Conservation (phyloP, 129 eudicot genomes). For the Centrapalus pauciflorus region DNA sequence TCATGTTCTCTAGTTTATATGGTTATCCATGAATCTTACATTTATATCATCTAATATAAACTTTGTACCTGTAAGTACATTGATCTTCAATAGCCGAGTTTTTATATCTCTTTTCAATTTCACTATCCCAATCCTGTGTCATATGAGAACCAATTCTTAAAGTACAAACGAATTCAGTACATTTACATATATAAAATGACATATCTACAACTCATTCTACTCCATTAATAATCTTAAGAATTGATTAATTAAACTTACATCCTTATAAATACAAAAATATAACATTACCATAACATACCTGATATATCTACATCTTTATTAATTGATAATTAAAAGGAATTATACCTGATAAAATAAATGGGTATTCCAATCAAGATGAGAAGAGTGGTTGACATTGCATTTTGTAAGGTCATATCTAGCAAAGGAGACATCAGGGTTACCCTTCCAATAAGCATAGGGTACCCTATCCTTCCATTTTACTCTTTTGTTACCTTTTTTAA, state of each 20-base stretch:
- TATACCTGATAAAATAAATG: slow-evolving; percentile 73
- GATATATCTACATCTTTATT: too few relatives aligned
- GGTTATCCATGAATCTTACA: too few relatives aligned
- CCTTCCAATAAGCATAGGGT: slow-evolving; percentile 93
- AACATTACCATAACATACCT: too few relatives aligned
- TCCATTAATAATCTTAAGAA: too few relatives aligned
- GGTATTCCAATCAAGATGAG: slow-evolving; percentile 58
- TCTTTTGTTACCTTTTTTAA: slow-evolving; percentile 78
- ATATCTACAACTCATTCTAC: too few relatives aligned
- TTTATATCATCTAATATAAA: too few relatives aligned
- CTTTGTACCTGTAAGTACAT: slow-evolving; percentile 68
- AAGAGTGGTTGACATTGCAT: slow-evolving; percentile 47
- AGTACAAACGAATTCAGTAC: too few relatives aligned
- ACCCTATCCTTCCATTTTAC: slow-evolving; percentile 78
- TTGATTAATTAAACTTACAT: too few relatives aligned
- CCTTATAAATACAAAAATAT: too few relatives aligned
- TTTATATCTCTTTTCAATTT: slow-evolving; percentile 50
- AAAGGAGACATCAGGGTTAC: slow-evolving; percentile 64
- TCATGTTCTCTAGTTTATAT: too few relatives aligned
- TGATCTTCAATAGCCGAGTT: slow-evolving; percentile 71
- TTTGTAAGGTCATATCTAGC: slow-evolving; percentile 58
- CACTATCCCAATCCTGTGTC: slow-evolving; percentile 66
- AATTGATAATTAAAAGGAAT: neutral
- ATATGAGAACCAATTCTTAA: neutral
- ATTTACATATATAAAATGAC: too few relatives aligned